Conservation (phyloP, 768 basidiomycete species). For the Royoungia palumana region DNA sequence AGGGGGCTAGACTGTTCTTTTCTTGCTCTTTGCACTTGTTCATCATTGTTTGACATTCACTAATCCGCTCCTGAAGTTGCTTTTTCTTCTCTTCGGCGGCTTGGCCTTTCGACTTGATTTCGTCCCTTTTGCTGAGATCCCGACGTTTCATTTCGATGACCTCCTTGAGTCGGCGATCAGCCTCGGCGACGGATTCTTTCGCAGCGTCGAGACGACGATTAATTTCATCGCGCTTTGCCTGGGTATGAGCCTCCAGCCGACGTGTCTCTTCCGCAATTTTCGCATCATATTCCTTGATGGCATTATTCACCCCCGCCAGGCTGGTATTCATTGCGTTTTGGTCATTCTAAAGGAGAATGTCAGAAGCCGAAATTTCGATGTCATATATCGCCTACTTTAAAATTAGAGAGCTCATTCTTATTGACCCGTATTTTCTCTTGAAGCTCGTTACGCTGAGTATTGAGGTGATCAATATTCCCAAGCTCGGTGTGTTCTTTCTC, state of each 20-base stretch:
- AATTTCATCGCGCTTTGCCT: conserved; percentile 59
- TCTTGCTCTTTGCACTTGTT: conserved; percentile 46
- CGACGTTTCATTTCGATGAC: conserved; percentile 35
- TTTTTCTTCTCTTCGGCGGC: conserved; percentile 32
- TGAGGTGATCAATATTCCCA: conserved; percentile 49
- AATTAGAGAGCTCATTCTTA: conserved; percentile 39
- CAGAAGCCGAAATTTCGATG: neutral
- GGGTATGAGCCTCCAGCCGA: conserved; percentile 53
- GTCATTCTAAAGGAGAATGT: conserved; percentile 40
- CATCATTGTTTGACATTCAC: conserved; percentile 49
- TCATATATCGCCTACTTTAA: conserved; percentile 38
- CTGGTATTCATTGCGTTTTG: conserved; percentile 46
- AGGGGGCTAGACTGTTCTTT: conserved; percentile 57
- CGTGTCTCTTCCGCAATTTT: conserved; percentile 53
- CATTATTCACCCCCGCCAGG: conserved; percentile 31
- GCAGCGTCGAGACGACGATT: conserved; percentile 49
- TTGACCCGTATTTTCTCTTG: conserved; percentile 45
- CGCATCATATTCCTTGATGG: conserved; percentile 36
- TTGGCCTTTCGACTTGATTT: conserved; percentile 35
- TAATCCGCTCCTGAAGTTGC: conserved; percentile 40
- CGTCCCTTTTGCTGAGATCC: conserved; percentile 29
- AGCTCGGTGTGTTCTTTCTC: conserved; percentile 41
- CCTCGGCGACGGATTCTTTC: conserved; percentile 35
- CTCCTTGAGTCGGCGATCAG: conserved; percentile 35
- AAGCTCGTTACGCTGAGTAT: conserved; percentile 33